Evolutionary conservation across 371 early-diverging fungal species (phyloP).

Genomic region (Gilbertella persicaria): DNA sequence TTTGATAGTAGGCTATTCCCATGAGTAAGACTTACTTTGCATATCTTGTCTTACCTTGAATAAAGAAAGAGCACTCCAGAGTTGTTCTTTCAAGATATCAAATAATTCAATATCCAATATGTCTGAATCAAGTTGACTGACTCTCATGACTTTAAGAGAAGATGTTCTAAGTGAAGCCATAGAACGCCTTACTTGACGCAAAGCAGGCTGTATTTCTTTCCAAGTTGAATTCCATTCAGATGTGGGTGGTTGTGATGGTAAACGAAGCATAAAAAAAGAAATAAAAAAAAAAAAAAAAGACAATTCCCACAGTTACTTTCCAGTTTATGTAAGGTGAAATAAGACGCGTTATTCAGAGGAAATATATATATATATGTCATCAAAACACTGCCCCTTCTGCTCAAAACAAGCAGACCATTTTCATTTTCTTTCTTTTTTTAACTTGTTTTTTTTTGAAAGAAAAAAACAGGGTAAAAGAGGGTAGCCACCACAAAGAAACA

Average conservation of each 20-base stretch:
- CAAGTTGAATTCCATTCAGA: constrained; percentile 60
- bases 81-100: constrained; percentile 75
- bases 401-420: neutral
- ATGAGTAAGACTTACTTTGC: neutral
- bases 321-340: no score
- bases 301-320: neutral
- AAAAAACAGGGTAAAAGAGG: neutral
- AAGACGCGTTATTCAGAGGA: no score
- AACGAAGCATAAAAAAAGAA: constrained; percentile 21
- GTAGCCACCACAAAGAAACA: no score
- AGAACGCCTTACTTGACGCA: constrained; percentile 53
- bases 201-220: constrained; percentile 57
- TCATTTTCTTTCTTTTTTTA: neutral
- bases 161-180: constrained; percentile 56
- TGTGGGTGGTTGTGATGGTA: constrained; percentile 38
- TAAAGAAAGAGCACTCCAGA: constrained; percentile 62
- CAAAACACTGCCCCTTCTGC: no score
- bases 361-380: no score
- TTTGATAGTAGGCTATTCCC: constrained; percentile 53
- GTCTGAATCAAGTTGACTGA: constrained; percentile 87
- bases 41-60: constrained; percentile 52
- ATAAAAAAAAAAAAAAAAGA: neutral
- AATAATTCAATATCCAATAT: constrained; percentile 79
- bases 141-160: constrained; percentile 73
- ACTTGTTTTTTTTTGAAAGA: neutral